Evolutionary conservation across 2,329 filamentous ascomycete species (phyloP).

Genomic region (Neofusicoccum kwambonambiense): DNA sequence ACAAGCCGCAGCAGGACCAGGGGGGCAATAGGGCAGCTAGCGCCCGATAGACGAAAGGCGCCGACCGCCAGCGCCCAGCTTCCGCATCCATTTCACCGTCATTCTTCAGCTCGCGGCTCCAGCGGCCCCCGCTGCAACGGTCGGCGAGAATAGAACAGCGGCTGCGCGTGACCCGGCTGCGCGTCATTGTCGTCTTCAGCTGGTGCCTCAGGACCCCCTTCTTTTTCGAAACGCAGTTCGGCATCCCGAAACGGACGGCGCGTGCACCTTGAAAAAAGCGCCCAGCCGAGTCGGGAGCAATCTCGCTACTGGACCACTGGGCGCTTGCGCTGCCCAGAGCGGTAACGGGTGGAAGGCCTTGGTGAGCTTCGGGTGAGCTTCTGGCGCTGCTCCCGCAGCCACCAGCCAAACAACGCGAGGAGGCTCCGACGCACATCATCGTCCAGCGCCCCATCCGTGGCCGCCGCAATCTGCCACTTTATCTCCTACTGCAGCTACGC

Average conservation of each 20-base stretch:
- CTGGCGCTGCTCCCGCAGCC: background rate
- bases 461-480: constrained; percentile 2
- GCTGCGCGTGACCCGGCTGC: background rate
- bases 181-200: background rate
- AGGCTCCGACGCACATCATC: background rate
- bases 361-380: background rate
- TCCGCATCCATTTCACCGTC: background rate
- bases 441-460: background rate
- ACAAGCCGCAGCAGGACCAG: background rate
- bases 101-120: background rate
- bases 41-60: background rate
- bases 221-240: background rate
- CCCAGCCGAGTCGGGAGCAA: background rate
- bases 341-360: background rate
- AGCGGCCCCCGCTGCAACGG: background rate
- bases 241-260: background rate
- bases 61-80: background rate
- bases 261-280: background rate
- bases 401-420: background rate
- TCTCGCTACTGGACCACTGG: constrained; percentile 7
- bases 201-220: background rate
- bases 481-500: background rate
- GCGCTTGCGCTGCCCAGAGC: background rate
- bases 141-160: background rate
- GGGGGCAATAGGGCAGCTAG: constrained; percentile 4